phyloP scores from a whole-genome alignment of 768 basidiomycete species.

The Russula dissimulans region DNA sequence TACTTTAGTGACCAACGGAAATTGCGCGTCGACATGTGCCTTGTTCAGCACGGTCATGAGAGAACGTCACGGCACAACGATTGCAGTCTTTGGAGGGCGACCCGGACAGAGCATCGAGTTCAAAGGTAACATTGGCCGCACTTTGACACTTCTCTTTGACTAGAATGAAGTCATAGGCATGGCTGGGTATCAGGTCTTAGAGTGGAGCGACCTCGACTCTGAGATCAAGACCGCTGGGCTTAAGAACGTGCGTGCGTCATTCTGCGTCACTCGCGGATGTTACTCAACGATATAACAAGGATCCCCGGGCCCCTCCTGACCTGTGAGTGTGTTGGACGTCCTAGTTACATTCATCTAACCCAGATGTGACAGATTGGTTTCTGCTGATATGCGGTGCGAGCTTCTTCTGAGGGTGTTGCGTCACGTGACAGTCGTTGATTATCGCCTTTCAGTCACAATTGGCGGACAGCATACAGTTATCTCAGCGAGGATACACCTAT shows the following conservation, averaged over 20 bases:
- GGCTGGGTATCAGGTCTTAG: conserved; percentile 28
- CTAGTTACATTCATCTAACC: neutral
- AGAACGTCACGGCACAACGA: conserved; percentile 40
- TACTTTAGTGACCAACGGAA: conserved; percentile 17
- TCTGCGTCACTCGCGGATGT: neutral
- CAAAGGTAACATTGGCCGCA: conserved; percentile 27
- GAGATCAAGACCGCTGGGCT: conserved; percentile 28
- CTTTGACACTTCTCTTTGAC: neutral
- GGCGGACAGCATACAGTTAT: conserved; percentile 16
- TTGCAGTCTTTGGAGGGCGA: conserved; percentile 46
- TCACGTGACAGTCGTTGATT: neutral
- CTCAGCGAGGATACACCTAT: conserved; percentile 6
- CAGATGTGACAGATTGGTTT: conserved; percentile 5
- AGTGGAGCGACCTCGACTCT: conserved; percentile 26
- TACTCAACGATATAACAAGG: conserved; percentile 18
- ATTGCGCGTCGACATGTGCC: conserved; percentile 49
- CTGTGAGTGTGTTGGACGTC: conserved; percentile 23
- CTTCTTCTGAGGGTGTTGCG: no score
- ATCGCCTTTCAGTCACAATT: conserved; percentile 8
- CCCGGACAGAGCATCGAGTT: conserved; percentile 39
- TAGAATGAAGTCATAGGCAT: conserved; percentile 19
- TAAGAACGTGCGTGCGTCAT: conserved; percentile 23
- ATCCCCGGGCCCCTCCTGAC: conserved; percentile 32
- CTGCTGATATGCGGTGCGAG: conserved; percentile 8
- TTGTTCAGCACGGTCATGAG: conserved; percentile 49